phyloP scores from a whole-genome alignment of 2,329 filamentous ascomycete genomes.

The Pleurostoma richardsiae region DNA sequence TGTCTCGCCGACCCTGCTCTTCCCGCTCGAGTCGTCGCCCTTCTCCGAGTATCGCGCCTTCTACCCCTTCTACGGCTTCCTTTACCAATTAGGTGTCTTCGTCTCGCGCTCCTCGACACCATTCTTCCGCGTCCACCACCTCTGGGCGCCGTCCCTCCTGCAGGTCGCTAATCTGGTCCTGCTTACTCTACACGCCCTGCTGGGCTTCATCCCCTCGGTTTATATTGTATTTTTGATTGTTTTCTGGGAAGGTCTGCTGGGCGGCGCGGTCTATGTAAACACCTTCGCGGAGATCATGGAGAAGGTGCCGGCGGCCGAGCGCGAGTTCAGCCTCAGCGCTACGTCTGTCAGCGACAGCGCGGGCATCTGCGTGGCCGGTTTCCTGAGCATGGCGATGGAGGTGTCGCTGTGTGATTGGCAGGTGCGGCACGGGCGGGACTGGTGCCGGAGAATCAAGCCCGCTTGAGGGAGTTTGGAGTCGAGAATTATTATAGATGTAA shows the following conservation, averaged over 20 bases:
- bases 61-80: conserved; percentile 90
- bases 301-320: conserved; percentile 66
- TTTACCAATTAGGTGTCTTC: conserved; percentile 95
- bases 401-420: conserved; percentile 80
- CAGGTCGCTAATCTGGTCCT: conserved; percentile 74
- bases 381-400: conserved; percentile 79
- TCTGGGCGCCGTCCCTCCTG: conserved; percentile 79
- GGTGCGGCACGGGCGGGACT: conserved; percentile 71
- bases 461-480: conserved; percentile 14
- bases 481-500: too few species aligned
- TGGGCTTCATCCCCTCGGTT: conserved; percentile 77
- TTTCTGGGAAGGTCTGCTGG: conserved; percentile 92
- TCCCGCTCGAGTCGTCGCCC: conserved; percentile 70
- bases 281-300: conserved; percentile 95
- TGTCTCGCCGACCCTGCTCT: conserved; percentile 83
- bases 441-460: conserved; percentile 55
- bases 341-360: conserved; percentile 89
- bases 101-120: conserved; percentile 88
- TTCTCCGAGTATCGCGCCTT: conserved; percentile 81
- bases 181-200: conserved; percentile 71
- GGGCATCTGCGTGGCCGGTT: conserved; percentile 83
- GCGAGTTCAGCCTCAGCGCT: conserved; percentile 87
- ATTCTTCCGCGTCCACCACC: conserved; percentile 72
- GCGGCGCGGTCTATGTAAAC: conserved; percentile 90
- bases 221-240: conserved; percentile 81